Conservation (phyloP, 192 early-diverging fungal genomes). For the Gaertneriomyces semiglobifer region DNA sequence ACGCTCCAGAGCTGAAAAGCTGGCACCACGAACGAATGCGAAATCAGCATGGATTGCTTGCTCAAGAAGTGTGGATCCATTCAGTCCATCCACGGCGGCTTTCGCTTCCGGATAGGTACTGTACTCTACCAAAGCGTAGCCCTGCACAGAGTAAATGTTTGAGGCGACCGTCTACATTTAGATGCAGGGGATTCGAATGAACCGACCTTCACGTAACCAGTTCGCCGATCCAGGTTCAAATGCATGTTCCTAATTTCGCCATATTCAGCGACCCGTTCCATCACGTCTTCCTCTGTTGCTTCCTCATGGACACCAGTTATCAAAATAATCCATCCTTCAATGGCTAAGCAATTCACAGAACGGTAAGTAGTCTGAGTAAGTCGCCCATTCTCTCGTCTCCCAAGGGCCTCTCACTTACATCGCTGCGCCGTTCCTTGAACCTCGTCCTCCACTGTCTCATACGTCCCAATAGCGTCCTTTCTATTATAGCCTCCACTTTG, state of each 20-base stretch:
- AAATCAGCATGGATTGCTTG: slow-evolving; percentile 74
- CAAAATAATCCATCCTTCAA: slow-evolving; percentile 97
- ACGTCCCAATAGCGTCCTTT: slow-evolving; percentile 19
- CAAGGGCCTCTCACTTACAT: slow-evolving; percentile 31
- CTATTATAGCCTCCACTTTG: slow-evolving; percentile 9
- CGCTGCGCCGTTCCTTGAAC: slow-evolving; percentile 36
- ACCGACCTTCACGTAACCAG: slow-evolving; percentile 89
- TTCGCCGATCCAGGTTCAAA: slow-evolving; percentile 88
- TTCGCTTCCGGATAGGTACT: slow-evolving; percentile 74
- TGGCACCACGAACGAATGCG: slow-evolving; percentile 70
- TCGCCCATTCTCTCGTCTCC: no score
- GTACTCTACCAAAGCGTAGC: slow-evolving; percentile 91
- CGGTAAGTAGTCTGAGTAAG: no score
- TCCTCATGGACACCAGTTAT: slow-evolving; percentile 93
- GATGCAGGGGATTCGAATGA: neutral
- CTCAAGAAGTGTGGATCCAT: slow-evolving; percentile 72
- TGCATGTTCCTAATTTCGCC: slow-evolving; percentile 89
- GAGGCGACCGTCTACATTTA: neutral
- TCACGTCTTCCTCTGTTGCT: slow-evolving; percentile 85
- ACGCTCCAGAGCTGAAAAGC: neutral
- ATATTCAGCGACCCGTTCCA: slow-evolving; percentile 79
- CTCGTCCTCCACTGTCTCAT: slow-evolving; percentile 40
- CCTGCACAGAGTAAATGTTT: slow-evolving; percentile 49
- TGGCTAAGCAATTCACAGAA: slow-evolving; percentile 34
- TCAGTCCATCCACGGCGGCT: slow-evolving; percentile 67